A percentile compares a stretch with the other conserved stretches of the same genome.
Conservation (phyloP, 2,329 filamentous ascomycete genomes). For the Ceratocystis variospora region DNA sequence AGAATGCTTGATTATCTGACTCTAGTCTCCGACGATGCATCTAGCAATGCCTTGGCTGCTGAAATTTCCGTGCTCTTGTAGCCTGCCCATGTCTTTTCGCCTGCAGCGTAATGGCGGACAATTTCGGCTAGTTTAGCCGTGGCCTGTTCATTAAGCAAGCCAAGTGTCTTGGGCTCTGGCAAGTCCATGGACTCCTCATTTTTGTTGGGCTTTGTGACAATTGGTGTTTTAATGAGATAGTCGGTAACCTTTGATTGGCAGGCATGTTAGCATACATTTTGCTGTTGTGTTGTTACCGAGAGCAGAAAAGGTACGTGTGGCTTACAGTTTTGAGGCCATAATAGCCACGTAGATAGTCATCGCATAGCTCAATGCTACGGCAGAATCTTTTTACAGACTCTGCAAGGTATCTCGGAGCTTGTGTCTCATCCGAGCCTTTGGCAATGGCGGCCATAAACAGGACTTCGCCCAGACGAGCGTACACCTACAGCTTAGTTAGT, state of each 20-base stretch:
- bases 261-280: slow-evolving; percentile 17
- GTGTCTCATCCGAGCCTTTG: slow-evolving; percentile 21
- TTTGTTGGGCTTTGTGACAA: slow-evolving; percentile 33
- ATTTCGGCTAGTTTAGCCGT: slow-evolving; percentile 66
- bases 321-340: slow-evolving; percentile 76
- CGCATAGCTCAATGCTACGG: slow-evolving; percentile 83
- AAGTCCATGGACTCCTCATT: slow-evolving; percentile 39
- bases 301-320: not conserved
- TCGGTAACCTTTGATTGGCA: slow-evolving; percentile 33
- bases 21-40: slow-evolving; percentile 34
- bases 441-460: slow-evolving; percentile 53
- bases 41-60: slow-evolving; percentile 54
- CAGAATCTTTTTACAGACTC: slow-evolving; percentile 76
- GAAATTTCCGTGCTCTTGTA: slow-evolving; percentile 59
- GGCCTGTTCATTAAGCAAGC: slow-evolving; percentile 57
- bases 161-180: slow-evolving; percentile 44
- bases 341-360: slow-evolving; percentile 81
- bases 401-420: slow-evolving; percentile 39
- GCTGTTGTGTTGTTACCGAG: not conserved
- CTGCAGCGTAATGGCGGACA: slow-evolving; percentile 46
- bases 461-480: slow-evolving; percentile 75
- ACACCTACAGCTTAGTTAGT: slow-evolving; percentile 43
- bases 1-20: slow-evolving; percentile 28
- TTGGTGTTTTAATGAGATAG: slow-evolving; percentile 33
- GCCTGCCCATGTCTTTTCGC: slow-evolving; percentile 55